A percentile compares a stretch with the other conserved stretches of the same genome.
Evolutionary conservation across 306 rosid genomes (phyloP).

Genomic region (apple (Malus domestica)): ASM211411v1 NC_041801.1:5062001-5062500

Average conservation of each 20-base stretch:
- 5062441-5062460: neutral
- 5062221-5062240: neutral
- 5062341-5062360: neutral
- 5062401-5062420: no score
- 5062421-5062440: neutral
- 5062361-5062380: no score
- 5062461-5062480: no score
- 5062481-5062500: neutral
- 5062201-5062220: constrained; percentile 11
- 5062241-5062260: neutral
- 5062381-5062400: neutral
- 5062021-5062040: constrained; percentile 2
- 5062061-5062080: neutral
- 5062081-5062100: constrained; percentile 7
- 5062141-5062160: neutral
- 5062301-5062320: neutral
- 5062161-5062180: neutral
- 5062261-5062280: neutral
- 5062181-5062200: neutral
- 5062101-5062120: neutral
- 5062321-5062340: neutral
- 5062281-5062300: neutral
- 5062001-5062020: neutral
- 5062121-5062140: neutral
- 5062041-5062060: neutral